Evolutionary conservation across 2,329 filamentous ascomycete genomes (phyloP).

Genomic region (Trichophaea hybrida): DNA sequence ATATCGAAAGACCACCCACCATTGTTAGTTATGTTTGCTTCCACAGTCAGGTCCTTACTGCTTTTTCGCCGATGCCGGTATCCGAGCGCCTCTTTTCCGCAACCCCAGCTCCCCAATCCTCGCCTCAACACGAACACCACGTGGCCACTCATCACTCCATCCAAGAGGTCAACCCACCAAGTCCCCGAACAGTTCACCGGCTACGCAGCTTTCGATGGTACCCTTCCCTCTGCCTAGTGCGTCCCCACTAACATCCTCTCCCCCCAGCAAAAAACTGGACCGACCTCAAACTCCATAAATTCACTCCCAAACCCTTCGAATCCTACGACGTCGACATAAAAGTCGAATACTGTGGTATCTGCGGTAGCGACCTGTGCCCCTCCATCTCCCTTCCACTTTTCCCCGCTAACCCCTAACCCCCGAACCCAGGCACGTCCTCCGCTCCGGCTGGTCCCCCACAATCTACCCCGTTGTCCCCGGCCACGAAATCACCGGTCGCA

Average conservation of each 20-base stretch:
- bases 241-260: background rate
- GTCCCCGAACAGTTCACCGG: constrained; percentile 15
- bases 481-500: constrained; percentile 53
- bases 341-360: constrained; percentile 67
- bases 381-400: constrained; percentile 32
- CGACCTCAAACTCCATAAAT: constrained; percentile 8
- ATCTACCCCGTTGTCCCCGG: constrained; percentile 7
- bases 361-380: constrained; percentile 47
- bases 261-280: constrained; percentile 13
- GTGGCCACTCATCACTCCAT: background rate
- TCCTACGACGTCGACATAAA: constrained; percentile 80
- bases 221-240: no score
- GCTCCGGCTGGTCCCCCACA: constrained; percentile 11
- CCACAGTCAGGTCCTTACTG: no score
- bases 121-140: background rate
- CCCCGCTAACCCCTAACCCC: background rate
- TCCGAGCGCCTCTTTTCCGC: no score
- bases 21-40: no score
- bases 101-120: no score
- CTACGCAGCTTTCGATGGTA: constrained; percentile 19
- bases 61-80: no score
- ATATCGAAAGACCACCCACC: no score
- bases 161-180: background rate
- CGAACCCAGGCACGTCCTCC: constrained; percentile 4
- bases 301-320: constrained; percentile 61